A percentile compares a stretch with the other conserved stretches of the same genome.
Conservation (phyloP, 176 grass and related monocot species). For the Poa annua region DNA sequence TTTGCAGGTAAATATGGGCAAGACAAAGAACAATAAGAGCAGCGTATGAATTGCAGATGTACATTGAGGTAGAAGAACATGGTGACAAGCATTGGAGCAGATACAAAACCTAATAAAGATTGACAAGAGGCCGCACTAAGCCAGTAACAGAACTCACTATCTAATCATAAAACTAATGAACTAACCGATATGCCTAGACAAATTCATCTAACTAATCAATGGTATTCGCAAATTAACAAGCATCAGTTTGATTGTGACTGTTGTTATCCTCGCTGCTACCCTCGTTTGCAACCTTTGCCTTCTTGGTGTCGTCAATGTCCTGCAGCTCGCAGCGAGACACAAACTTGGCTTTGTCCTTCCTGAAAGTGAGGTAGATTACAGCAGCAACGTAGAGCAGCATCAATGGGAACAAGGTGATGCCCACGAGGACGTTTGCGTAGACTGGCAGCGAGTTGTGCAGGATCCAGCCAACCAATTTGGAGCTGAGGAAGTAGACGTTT, state of each 20-base stretch:
- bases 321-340: conserved; percentile 35
- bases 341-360: conserved; percentile 64
- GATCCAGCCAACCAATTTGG: conserved; percentile 60
- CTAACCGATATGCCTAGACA: not conserved
- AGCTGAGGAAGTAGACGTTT: conserved; percentile 80
- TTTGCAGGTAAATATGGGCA: too few species aligned
- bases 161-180: not conserved
- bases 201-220: not conserved
- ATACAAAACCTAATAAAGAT: not conserved
- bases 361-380: conserved; percentile 65
- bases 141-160: not conserved
- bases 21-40: too few species aligned
- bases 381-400: conserved; percentile 58
- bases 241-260: not conserved
- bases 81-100: not conserved
- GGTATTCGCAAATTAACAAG: not conserved
- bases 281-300: conserved; percentile 37
- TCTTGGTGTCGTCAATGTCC: not conserved
- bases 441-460: conserved; percentile 58
- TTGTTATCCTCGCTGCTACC: not conserved
- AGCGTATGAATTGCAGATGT: too few species aligned
- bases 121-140: not conserved
- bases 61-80: not conserved
- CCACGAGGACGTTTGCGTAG: conserved; percentile 45
- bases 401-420: conserved; percentile 59